Base-by-base conservation (phyloP, 768 basidiomycete genomes). In the Ramaria sp. region DNA sequence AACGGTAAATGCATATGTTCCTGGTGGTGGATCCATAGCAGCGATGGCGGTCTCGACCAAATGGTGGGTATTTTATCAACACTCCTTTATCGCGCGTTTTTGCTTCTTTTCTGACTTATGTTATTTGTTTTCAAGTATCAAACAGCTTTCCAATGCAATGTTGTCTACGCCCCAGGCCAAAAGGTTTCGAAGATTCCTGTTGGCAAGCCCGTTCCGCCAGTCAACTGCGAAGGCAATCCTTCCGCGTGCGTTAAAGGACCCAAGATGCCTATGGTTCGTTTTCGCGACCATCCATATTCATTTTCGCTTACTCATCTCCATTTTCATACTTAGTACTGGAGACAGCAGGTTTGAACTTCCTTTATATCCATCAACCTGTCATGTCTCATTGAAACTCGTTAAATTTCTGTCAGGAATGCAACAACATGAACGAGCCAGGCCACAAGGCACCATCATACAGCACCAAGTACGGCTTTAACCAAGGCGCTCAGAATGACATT, bases 401-500 rank as follows among this genome's bases (percentile, higher is more conserved):
- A n/a, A n/a, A n/a, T n/a, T n/a, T n/a, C n/a, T n/a, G n/a, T 49
- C 34, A 48, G 30, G 61, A 56, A 34, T 50, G 45, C 30, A 56
- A 56, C 27, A 42, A 59, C 27, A 63, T 65, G 18, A 68, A 67
- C 10, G 55, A 58, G 20, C 53, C 53, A 1, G 53, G 53, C 15
- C 53, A 55, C n/a, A 3, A 4, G 5, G 53, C 53, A 16, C 53
- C 53, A 8, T 47, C 43, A 55, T 89, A 89, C 67, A 81, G 75
- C 61, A 76, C 78, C 57, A 67, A 79, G 13, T 88, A 85, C 72
- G 82, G 82, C 62, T 89, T 85, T 66, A 55, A 58, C 9, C 80
- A 89, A 61, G 86, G 88, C 8, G 70, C 85, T 0, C 88, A 91
- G 63, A 63, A 76, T 51, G 84, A 88, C 64, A 86, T 88, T 57